Conservation (phyloP, 768 basidiomycete genomes). For the Lentinula raphanica region DNA sequence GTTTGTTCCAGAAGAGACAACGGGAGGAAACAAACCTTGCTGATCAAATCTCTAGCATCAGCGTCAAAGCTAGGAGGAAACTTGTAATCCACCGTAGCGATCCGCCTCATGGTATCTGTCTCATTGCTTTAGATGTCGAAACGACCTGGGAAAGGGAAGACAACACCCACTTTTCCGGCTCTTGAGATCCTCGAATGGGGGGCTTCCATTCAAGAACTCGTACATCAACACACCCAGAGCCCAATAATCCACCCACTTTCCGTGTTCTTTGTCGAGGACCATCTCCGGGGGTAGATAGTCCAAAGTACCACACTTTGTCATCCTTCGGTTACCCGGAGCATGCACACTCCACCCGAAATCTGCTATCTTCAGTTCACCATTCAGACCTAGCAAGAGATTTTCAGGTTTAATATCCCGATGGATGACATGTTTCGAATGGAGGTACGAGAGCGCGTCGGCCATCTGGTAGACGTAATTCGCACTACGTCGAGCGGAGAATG, state of each 20-base stretch:
- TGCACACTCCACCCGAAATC: constrained; percentile 99
- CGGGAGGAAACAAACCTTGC: constrained; percentile 15
- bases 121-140: not conserved
- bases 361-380: constrained; percentile 95
- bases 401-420: constrained; percentile 99
- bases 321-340: constrained; percentile 83
- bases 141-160: not conserved
- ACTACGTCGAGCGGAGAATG: constrained; percentile 84
- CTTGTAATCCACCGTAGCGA: constrained; percentile 53
- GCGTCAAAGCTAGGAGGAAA: constrained; percentile 34
- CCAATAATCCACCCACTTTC: constrained; percentile 18
- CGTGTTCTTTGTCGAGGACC: constrained; percentile 39
- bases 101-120: constrained; percentile 64
- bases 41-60: constrained; percentile 43
- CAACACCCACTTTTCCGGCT: constrained; percentile 42
- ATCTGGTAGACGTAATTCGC: constrained; percentile 94
- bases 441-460: constrained; percentile 90
- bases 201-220: constrained; percentile 65
- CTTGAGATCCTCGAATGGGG: constrained; percentile 67
- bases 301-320: constrained; percentile 90
- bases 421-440: constrained; percentile 94
- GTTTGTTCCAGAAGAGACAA: too few relatives aligned
- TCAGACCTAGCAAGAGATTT: constrained; percentile 88
- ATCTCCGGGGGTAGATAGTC: constrained; percentile 99
- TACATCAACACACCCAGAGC: not conserved